Evolutionary conservation across 371 early-diverging fungal genomes (phyloP), one percentile per base, ranked within the genome.

Genomic region (Mucor piriformis): DNA sequence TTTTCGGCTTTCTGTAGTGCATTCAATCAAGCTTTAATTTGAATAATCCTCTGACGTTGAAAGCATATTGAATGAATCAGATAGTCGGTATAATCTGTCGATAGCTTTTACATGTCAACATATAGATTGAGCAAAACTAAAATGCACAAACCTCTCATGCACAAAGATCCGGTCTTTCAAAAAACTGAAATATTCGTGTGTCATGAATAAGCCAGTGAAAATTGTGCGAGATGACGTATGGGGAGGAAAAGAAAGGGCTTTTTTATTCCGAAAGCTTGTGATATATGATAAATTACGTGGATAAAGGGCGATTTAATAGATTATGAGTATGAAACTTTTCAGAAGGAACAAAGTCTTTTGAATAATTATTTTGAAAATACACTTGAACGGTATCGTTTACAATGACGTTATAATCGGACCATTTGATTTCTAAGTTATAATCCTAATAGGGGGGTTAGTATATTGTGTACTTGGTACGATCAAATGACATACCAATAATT

Each of bases 401-500:
- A 3, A 66, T 55, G 4, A 16, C n/a, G 21, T 64, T 37, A 35
- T 53, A 64, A 13, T 54, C 51, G 20, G 48, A 3, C 32, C 29
- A 38, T 21, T 54, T n/a, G 37, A 64, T 48, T 46, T 54, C 64
- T 23, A 64, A 42, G 25, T 64, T 49, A 38, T 64, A 64, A 8
- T 64, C 59, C 61, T 61, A 61, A 20, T 18, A 12, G 5, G 6
- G n/a, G 15, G 38, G 11, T 37, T 13, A 49, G 25, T 11, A 27
- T 47, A 13, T 11, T 32, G 23, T 15, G 27, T 40, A 48, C 12
- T 35, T 38, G 18, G 34, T 38, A 43, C 1, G 5, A 6, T 5
- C 29, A 54, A 20, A 15, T 43, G 27, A 29, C 11, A 42, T 47
- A 20, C 87, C 51, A 92, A 74, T 56, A 92, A 66, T 12, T 83